A percentile compares a stretch with the other conserved stretches of the same genome.
phyloP scores from a whole-genome alignment of 306 rosid genomes.

The Delonix regia region DNA sequence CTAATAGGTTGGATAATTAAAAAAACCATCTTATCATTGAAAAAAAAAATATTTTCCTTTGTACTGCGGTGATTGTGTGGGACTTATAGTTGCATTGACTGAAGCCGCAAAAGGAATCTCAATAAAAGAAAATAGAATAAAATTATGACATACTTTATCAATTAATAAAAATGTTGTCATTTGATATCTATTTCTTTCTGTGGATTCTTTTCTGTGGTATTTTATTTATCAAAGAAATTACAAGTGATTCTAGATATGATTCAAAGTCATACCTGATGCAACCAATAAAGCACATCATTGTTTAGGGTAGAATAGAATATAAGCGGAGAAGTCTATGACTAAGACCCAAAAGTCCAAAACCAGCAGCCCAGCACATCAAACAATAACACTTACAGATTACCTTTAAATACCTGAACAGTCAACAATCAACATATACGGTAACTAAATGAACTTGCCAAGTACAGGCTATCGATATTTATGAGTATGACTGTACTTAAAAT shows the following conservation, averaged over 20 bases:
- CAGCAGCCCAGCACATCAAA: conserved; percentile 14
- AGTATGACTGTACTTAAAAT: background rate
- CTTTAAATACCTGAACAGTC: background rate
- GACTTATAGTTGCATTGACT: background rate
- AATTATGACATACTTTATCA: background rate
- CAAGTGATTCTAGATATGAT: conserved; percentile 2
- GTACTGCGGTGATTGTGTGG: background rate
- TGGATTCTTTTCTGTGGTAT: background rate
- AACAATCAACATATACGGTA: background rate
- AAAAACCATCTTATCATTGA: background rate
- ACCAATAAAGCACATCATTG: background rate
- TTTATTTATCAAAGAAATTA: background rate
- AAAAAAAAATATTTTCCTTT: background rate
- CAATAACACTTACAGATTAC: background rate
- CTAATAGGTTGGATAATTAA: background rate
- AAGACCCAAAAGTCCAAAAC: conserved; percentile 6
- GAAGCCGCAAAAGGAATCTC: background rate
- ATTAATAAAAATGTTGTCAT: background rate
- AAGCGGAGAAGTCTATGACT: conserved; percentile 2
- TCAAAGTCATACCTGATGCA: conserved; percentile 13
- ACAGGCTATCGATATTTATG: background rate
- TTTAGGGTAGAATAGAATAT: background rate
- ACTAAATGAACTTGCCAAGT: background rate
- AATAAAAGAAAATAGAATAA: background rate
- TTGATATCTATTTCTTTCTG: background rate